Evolutionary conservation across 495 filamentous ascomycete genomes (phyloP), one percentile per base, ranked within the genome.

Genomic region (Poronia punctata): DNA sequence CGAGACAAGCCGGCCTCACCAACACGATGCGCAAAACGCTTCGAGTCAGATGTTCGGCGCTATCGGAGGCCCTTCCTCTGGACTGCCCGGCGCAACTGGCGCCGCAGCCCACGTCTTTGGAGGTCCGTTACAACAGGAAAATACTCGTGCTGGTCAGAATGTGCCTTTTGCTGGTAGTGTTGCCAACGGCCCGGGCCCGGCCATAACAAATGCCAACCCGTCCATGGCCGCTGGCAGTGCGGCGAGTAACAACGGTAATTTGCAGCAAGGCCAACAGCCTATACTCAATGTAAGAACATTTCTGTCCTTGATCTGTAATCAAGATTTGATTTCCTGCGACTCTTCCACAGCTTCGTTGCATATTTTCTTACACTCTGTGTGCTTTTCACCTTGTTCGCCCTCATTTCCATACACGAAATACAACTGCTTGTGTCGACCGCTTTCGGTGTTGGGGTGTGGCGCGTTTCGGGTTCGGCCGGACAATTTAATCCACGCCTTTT

Each of bases 211-310:
- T 19, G 56, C 51, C 2, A 59, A 67, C 15, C 8, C 41, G 26
- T 24, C 53, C 6, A 54, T 57, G 27, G 35, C 61, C 36, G 33
- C 54, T 39, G 60, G 57, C 16, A 17, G 35, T 5, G 58, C 64
- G 0, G 54, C 53, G 18, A 58, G 59, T n/a, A 39, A 16, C 9
- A 45, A 39, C 25, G 35, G 35, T n/a, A 35, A 34, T 12, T 75
- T 83, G 43, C 74, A 79, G 8, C 84, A 88, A 60, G 88, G 86
- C n/a, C 89, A 96, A 59, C 88, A 96, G 58, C 89, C 89, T 11
- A 96, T 96, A 46, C 63, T 96, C 19, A 96, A 96, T 65, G 84
- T 87, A 65, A 74, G 82, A 74, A 11, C 47, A 35, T 20, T 29
- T 4, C 15, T 28, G 30, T 6, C 27, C 22, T 23, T 38, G n/a